Conservation (phyloP, 2,329 filamentous ascomycete species). For the Xylaria sp. region DNA sequence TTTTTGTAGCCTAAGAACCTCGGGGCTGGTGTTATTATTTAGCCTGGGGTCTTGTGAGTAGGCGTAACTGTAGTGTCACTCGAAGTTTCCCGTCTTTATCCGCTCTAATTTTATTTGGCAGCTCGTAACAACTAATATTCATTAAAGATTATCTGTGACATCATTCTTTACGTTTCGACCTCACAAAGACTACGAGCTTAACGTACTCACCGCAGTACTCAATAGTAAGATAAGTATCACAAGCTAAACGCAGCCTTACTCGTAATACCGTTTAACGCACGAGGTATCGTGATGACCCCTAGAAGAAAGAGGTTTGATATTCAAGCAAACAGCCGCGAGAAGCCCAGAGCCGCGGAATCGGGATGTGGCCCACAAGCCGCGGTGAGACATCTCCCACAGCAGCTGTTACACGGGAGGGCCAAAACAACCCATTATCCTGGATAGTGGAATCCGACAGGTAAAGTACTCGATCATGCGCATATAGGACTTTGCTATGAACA, state of each 20-base stretch:
- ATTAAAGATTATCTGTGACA: not conserved
- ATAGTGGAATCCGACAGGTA: slow-evolving; percentile 1
- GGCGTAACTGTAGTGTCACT: slow-evolving; percentile 1
- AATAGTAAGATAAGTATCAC: not conserved
- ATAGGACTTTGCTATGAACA: slow-evolving; percentile 4
- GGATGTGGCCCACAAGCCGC: not conserved
- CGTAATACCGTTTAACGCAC: not conserved
- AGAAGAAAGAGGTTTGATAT: not conserved
- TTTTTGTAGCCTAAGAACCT: not conserved
- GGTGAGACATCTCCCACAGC: not conserved
- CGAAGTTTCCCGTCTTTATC: not conserved
- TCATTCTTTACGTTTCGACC: not conserved
- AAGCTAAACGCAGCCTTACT: not conserved
- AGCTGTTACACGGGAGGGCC: not conserved
- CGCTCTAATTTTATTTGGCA: not conserved
- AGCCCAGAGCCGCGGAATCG: not conserved
- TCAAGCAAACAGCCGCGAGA: not conserved
- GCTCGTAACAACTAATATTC: not conserved
- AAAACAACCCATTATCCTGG: not conserved
- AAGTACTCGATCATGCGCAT: slow-evolving; percentile 7
- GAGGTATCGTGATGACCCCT: not conserved
- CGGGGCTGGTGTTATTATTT: not conserved
- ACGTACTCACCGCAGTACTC: not conserved
- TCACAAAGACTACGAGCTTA: not conserved
- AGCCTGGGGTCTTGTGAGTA: not conserved